Evolutionary conservation across 257 asterid species (phyloP).

Genomic region (Rhazya stricta): DNA sequence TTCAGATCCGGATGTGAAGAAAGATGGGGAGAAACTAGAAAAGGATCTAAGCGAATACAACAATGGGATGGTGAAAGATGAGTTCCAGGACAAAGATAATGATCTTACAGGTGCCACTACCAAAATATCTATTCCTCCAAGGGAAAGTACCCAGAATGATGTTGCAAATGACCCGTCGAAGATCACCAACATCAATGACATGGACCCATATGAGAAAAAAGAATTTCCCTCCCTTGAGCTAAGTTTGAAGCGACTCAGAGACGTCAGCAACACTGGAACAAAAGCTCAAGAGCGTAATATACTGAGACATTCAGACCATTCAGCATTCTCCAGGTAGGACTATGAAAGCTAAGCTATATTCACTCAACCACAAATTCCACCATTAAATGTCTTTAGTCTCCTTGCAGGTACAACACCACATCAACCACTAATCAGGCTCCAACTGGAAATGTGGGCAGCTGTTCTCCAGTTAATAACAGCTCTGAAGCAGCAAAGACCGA

Average conservation of each 20-base stretch:
- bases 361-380: neutral
- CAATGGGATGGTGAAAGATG: conserved; percentile 21
- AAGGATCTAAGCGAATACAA: conserved; percentile 20
- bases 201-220: conserved; percentile 20
- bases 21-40: conserved; percentile 20
- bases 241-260: conserved; percentile 32
- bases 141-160: conserved; percentile 21
- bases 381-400: neutral
- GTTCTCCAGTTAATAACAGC: conserved; percentile 40
- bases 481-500: conserved; percentile 41
- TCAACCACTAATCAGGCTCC: conserved; percentile 36
- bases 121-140: conserved; percentile 15
- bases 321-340: conserved; percentile 46
- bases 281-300: conserved; percentile 36
- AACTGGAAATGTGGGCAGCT: conserved; percentile 42
- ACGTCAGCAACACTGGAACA: conserved; percentile 27
- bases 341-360: neutral
- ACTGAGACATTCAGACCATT: conserved; percentile 42
- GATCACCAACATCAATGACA: conserved; percentile 19
- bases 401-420: conserved; percentile 36
- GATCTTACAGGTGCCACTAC: conserved; percentile 21
- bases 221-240: conserved; percentile 36
- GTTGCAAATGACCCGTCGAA: conserved; percentile 26
- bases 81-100: conserved; percentile 22
- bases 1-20: conserved; percentile 16